phyloP scores from a whole-genome alignment of 208 protist species.

The Balamuthia mandrillaris region DNA sequence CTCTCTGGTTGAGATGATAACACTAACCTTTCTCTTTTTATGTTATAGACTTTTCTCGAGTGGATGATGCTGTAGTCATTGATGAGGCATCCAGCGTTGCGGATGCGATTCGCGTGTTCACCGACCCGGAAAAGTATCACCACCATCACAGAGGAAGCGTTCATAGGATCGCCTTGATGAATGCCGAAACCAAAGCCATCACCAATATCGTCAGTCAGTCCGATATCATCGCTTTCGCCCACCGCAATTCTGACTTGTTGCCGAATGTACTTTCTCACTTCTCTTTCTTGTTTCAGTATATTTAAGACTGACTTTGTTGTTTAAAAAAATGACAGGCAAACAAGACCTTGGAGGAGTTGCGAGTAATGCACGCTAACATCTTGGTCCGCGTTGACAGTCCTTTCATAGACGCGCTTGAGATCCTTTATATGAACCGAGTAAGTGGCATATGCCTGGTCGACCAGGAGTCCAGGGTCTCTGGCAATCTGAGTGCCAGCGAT shows the following conservation, averaged over 20 bases:
- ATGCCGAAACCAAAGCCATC: not conserved
- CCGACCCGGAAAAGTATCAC: not conserved
- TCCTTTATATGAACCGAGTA: not conserved
- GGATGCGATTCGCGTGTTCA: not conserved
- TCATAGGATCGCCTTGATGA: not conserved
- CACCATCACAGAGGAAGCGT: not conserved
- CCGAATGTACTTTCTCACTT: not conserved
- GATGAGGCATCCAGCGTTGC: not conserved
- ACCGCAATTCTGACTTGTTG: not conserved
- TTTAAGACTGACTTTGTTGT: not conserved
- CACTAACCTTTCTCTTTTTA: too few species aligned
- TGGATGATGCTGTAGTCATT: not conserved
- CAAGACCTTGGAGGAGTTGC: not conserved
- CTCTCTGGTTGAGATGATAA: not conserved
- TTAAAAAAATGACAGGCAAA: not conserved
- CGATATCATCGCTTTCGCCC: not conserved
- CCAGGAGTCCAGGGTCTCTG: not conserved
- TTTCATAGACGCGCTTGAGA: not conserved
- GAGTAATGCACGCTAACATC: not conserved
- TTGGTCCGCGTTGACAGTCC: not conserved
- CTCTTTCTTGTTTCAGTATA: not conserved
- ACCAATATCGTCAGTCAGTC: not conserved
- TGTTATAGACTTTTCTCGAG: not conserved
- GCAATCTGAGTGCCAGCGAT: not conserved
- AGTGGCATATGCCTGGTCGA: constrained; percentile 7